Base-by-base conservation (phyloP, 1,284 basidiomycete genomes). In the Stygiomarasmius scandens region DNA sequence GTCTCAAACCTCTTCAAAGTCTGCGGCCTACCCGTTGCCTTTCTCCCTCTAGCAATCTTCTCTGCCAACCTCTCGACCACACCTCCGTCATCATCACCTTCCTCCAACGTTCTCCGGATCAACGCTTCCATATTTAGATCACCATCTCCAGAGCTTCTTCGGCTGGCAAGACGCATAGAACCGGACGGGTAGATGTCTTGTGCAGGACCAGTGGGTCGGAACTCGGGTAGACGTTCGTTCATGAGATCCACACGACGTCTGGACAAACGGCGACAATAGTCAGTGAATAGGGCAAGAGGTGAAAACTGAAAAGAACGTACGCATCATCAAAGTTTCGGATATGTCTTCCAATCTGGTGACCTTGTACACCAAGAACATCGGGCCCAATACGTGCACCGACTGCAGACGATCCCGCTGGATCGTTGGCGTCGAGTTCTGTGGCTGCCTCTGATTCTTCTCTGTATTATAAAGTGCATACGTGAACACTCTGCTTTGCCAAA, bases 361-460 rank as follows among this genome's bases (percentile, higher is more conserved):
- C 76, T 27, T 84, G 80, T 47, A 86, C 84, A 48, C 77, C 76
- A 32, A 89, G 80, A 54, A 80, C 80, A 67, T 87, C 80, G 1
- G 73, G 70, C n/a, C 74, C 77, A 22, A 66, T 63, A 20, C 66
- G 65, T 71, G 82, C 79, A 58, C 76, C 63, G 14, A 61, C 38
- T 74, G 81, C 48, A 78, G 75, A 59, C 71, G 74, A 36, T 74
- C 81, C 62, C 71, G 74, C 14, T 77, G 76, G 46, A 76, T 70
- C 59, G 72, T 61, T 77, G 69, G 64, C 77, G 36, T 82, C 77
- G 63, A 99, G 84, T 73, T 99, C 96, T 3, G 95, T 92, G 1
- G 92, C 93, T 55, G 90, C 88, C 76, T 99, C 96, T 0, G 96
- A 88, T 73, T 98, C 96, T 75, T 98, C 95, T 72, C 93, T 95